phyloP scores from a whole-genome alignment of 257 asterid species.

The Solanum etuberosum region DNA sequence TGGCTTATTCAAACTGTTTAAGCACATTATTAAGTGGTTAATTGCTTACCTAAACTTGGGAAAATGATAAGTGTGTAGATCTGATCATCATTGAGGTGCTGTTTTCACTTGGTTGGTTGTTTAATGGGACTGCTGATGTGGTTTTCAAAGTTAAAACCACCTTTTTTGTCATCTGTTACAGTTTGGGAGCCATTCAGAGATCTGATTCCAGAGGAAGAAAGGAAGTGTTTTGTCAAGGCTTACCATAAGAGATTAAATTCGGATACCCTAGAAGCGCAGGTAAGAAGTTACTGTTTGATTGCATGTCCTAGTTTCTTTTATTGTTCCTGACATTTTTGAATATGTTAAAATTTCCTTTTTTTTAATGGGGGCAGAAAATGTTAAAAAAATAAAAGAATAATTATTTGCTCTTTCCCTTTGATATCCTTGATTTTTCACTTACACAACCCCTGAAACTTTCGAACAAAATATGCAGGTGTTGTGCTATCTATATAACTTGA shows the following conservation, averaged over 20 bases:
- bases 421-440: not conserved
- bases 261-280: constrained; percentile 71
- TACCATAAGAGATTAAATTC: constrained; percentile 86
- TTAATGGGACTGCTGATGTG: not conserved
- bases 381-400: not conserved
- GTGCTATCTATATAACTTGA: not conserved
- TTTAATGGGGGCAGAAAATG: not conserved
- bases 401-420: not conserved
- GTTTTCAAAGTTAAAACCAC: not conserved
- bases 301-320: not conserved
- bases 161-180: constrained; percentile 14
- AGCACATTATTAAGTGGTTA: not conserved
- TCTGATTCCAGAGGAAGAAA: constrained; percentile 84
- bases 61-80: not conserved
- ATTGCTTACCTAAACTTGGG: not conserved
- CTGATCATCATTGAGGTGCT: not conserved
- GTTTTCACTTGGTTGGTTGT: not conserved
- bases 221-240: constrained; percentile 72
- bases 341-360: not conserved
- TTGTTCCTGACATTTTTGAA: not conserved
- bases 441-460: not conserved
- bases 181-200: constrained; percentile 97
- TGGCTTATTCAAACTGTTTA: not conserved
- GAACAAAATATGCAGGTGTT: not conserved
- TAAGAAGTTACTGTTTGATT: constrained; percentile 25